phyloP scores from a whole-genome alignment of 768 basidiomycete species.

The Russula lepida region DNA sequence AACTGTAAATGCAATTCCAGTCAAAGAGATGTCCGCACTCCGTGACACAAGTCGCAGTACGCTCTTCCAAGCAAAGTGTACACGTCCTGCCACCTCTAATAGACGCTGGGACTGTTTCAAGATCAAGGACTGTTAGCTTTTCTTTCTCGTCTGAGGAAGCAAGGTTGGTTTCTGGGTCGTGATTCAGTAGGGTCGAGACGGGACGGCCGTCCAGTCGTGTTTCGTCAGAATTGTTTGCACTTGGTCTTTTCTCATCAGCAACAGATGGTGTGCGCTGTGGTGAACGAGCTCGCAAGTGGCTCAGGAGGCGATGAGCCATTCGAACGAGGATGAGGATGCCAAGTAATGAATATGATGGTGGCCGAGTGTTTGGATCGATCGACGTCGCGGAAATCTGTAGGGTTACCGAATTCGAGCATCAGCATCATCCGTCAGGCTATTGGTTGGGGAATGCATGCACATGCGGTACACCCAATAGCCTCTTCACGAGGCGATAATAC shows the following conservation, averaged over 20 bases:
- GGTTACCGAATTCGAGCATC: background rate
- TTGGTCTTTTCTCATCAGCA: conserved; percentile 30
- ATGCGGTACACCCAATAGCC: conserved; percentile 60
- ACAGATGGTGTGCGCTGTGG: conserved; percentile 13
- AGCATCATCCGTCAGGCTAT: background rate
- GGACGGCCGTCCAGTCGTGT: conserved; percentile 52
- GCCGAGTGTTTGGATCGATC: conserved; percentile 58
- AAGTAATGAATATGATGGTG: conserved; percentile 82
- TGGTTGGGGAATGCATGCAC: conserved; percentile 32
- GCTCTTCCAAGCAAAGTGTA: conserved; percentile 78
- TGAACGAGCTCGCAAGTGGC: conserved; percentile 33
- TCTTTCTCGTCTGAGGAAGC: conserved; percentile 61
- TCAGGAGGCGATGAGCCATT: conserved; percentile 52
- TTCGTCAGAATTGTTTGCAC: conserved; percentile 29
- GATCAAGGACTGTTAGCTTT: conserved; percentile 54
- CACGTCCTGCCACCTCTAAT: conserved; percentile 58
- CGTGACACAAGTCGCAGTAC: conserved; percentile 72
- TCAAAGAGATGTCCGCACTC: conserved; percentile 89
- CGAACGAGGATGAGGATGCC: conserved; percentile 63
- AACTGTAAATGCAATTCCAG: conserved; percentile 83
- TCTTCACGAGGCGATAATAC: conserved; percentile 68
- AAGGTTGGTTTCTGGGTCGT: conserved; percentile 45
- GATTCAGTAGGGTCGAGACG: conserved; percentile 48
- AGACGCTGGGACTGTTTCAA: conserved; percentile 44
- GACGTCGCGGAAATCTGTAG: conserved; percentile 64